Base-by-base conservation (phyloP, 2,329 filamentous ascomycete genomes). In the Ustulina deusta region DNA sequence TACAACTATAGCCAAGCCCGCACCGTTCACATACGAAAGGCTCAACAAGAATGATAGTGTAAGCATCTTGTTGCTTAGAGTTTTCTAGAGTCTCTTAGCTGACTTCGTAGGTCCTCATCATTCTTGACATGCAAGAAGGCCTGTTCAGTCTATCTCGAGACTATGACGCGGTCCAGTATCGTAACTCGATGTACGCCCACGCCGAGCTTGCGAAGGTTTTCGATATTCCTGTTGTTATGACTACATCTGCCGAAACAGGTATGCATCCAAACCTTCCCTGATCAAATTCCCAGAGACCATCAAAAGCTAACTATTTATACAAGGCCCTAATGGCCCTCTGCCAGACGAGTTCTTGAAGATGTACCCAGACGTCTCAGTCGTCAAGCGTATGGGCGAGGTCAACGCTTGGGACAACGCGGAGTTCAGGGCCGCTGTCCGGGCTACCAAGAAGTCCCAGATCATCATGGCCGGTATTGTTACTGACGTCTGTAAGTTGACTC, bases 341-440 rank as follows among this genome's bases (percentile, higher is more conserved):
- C 89, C 90, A 11, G 87, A 89, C 73, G 91, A 93, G 74, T 90
- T 93, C 69, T 77, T 86, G 5, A 83, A 89, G 13, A 86, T 90
- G 86, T 89, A 92, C 75, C 91, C 91, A 22, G 79, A 87, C 54
- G 87, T 89, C 0, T 87, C 91, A 0, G 80, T 93, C 11, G 86
- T 94, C 75, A 82, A 85, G 72, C 88, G 91, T 42, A 84, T 90
- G 69, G 91, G 91, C 44, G 89, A 93, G 75, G 90, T 94, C 74
- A 87, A 93, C 75, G 91, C 91, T 2, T 93, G 90, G 91, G 92
- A 94, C 76, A 93, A 92, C 72, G 72, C 83, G 2, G 86, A 91
- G 0, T 93, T 94, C 82, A 85, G 86, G 34, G 82, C 82, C 1
- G 91, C 91, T 2, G 84, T 94, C 69, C 80, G 83, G 69, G 90